These are phyloP conservation scores for Dothideomycetes sp. DNA, from an alignment of 2,329 filamentous ascomycete species.

Conservation along the genomic window DNA sequence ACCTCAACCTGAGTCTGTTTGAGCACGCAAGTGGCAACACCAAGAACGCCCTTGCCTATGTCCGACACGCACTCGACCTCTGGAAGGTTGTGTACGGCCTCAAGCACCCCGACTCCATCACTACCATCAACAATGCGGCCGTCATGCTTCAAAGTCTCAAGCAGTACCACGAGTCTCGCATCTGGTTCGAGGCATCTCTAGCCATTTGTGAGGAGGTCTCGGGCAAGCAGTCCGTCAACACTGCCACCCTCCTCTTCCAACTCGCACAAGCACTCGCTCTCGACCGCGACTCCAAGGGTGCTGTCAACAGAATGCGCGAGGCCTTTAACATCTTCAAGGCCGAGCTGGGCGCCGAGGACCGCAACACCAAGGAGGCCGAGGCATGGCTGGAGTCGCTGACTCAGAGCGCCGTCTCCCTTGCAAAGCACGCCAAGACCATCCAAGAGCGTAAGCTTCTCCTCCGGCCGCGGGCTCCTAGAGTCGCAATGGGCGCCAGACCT, in stretches of 20 bases:
- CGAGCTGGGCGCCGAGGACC: slow-evolving; percentile 78
- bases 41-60: slow-evolving; percentile 73
- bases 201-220: slow-evolving; percentile 82
- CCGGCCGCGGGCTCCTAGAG: slow-evolving; percentile 34
- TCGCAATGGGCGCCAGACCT: slow-evolving; percentile 46
- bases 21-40: slow-evolving; percentile 89
- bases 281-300: slow-evolving; percentile 88
- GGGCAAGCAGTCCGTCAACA: slow-evolving; percentile 81
- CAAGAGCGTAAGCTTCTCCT: slow-evolving; percentile 46
- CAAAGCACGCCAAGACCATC: slow-evolving; percentile 83
- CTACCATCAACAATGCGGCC: slow-evolving; percentile 95
- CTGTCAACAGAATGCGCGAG: slow-evolving; percentile 88
- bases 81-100: slow-evolving; percentile 96
- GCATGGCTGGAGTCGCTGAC: slow-evolving; percentile 94
- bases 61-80: slow-evolving; percentile 83
- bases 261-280: slow-evolving; percentile 88
- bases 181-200: slow-evolving; percentile 80
- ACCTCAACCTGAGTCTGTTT: slow-evolving; percentile 90
- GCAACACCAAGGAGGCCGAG: slow-evolving; percentile 97
- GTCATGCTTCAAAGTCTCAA: slow-evolving; percentile 97
- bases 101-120: slow-evolving; percentile 93
- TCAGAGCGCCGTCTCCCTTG: slow-evolving; percentile 86
- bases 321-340: slow-evolving; percentile 90
- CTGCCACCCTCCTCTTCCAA: slow-evolving; percentile 92
- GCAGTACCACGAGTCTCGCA: slow-evolving; percentile 83